phyloP scores from a whole-genome alignment of 2,329 filamentous ascomycete species.

The Botrytis hyacinthi region DNA sequence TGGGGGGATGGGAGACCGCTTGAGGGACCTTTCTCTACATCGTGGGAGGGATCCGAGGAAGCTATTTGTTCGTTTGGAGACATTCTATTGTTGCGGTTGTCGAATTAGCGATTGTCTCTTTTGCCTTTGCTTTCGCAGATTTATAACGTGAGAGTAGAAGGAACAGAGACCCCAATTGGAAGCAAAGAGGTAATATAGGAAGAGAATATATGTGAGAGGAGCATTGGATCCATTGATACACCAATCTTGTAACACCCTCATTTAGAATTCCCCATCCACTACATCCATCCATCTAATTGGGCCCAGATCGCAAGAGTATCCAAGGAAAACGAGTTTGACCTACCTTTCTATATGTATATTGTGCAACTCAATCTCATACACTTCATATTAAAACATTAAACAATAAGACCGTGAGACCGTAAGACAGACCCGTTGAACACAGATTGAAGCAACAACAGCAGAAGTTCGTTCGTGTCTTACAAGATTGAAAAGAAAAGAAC shows the following conservation, averaged over 20 bases:
- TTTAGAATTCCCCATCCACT: background rate
- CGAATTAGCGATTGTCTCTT: background rate
- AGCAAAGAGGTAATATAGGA: background rate
- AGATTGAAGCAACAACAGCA: background rate
- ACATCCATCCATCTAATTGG: background rate
- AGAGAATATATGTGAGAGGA: background rate
- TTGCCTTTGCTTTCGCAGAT: background rate
- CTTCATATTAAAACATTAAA: slow-evolving; percentile 11
- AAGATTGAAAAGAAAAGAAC: background rate
- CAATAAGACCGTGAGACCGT: background rate
- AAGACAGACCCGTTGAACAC: background rate
- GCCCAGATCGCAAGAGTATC: background rate
- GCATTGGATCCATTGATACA: background rate
- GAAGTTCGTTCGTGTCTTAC: background rate
- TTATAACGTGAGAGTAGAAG: too few species aligned
- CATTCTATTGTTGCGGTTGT: slow-evolving; percentile 3
- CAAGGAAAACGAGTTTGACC: background rate
- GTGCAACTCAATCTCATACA: slow-evolving; percentile 4
- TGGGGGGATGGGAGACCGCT: background rate
- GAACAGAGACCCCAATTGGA: background rate
- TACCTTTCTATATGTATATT: background rate
- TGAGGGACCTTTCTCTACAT: slow-evolving; percentile 14
- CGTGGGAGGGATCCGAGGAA: background rate
- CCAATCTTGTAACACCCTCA: background rate
- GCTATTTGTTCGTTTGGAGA: slow-evolving; percentile 1